These are phyloP conservation scores for Croton setiger DNA, from an alignment of 441 rosid species.

Conservation along the genomic window DNA sequence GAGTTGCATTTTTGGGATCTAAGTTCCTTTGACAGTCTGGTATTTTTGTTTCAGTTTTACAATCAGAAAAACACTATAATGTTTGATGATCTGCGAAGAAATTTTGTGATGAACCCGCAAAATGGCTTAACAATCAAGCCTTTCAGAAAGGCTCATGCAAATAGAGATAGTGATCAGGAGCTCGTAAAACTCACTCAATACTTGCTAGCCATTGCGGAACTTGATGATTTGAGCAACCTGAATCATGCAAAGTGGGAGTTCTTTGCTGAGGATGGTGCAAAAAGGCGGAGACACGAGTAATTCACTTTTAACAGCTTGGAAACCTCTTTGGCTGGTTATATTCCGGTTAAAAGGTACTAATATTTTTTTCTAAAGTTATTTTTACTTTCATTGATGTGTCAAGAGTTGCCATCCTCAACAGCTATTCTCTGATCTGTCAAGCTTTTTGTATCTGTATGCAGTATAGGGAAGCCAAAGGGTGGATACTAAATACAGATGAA, in stretches of 20 bases:
- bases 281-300: conserved; percentile 73
- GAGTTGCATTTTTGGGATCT: not conserved
- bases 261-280: conserved; percentile 50
- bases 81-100: conserved; percentile 89
- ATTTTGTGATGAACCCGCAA: conserved; percentile 94
- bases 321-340: conserved; percentile 8
- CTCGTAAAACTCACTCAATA: conserved; percentile 80
- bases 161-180: conserved; percentile 82
- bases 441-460: not conserved
- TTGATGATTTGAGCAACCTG: conserved; percentile 63
- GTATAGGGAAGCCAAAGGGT: not conserved
- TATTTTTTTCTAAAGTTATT: not conserved
- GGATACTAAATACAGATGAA: not conserved
- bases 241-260: conserved; percentile 79
- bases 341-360: conserved; percentile 20
- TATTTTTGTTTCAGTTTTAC: conserved; percentile 55
- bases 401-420: no score
- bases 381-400: not conserved
- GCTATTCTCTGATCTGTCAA: not conserved
- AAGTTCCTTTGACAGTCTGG: conserved; percentile 6
- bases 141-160: conserved; percentile 85
- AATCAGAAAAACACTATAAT: conserved; percentile 81
- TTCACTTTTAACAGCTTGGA: conserved; percentile 10
- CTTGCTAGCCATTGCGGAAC: conserved; percentile 84
- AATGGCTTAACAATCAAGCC: conserved; percentile 86